Percentiles rank a stretch among this genome's conserved stretches.
These are phyloP conservation scores for Lophium mytilinum DNA, from an alignment of 495 filamentous ascomycete genomes.

Conservation along the genomic window DNA sequence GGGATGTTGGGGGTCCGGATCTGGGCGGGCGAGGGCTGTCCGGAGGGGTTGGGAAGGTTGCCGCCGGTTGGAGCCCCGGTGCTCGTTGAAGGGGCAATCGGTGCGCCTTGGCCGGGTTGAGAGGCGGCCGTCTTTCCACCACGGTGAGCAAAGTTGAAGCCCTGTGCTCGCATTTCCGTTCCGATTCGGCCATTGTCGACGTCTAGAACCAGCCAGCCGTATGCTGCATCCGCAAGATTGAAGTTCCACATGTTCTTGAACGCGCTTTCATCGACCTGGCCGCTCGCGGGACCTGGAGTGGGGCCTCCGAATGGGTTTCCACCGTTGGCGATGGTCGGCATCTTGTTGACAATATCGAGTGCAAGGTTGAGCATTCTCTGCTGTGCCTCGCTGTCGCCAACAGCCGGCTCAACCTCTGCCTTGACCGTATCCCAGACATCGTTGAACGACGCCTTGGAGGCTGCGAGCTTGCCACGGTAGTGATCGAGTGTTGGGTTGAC, in stretches of 20 bases:
- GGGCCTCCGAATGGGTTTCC: conserved; percentile 94
- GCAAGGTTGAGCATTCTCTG: conserved; percentile 85
- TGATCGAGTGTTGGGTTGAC: conserved; percentile 97
- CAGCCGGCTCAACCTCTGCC: conserved; percentile 85
- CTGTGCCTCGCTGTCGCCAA: conserved; percentile 85
- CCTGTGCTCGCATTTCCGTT: conserved; percentile 96
- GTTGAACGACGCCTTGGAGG: conserved; percentile 96
- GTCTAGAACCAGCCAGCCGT: conserved; percentile 90
- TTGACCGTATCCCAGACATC: conserved; percentile 99
- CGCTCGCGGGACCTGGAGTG: conserved; percentile 61
- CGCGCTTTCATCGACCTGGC: conserved; percentile 94
- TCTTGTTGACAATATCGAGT: conserved; percentile 83
- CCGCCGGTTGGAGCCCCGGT: conserved; percentile 14
- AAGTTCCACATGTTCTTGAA: conserved; percentile 99
- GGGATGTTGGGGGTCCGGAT: conserved; percentile 21
- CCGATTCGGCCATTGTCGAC: conserved; percentile 90
- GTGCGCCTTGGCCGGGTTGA: conserved; percentile 24
- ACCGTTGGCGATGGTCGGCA: conserved; percentile 89
- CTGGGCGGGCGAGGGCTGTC: conserved; percentile 36
- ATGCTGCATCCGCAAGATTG: conserved; percentile 95
- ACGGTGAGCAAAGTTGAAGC: conserved; percentile 98
- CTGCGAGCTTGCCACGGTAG: conserved; percentile 98
- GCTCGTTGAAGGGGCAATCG: conserved; percentile 29
- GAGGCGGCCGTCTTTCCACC: conserved; percentile 45
- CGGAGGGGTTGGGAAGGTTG: conserved; percentile 14